Evolutionary conservation across 208 protist genomes (phyloP).

Genomic region (Naegleria fowleri): DNA sequence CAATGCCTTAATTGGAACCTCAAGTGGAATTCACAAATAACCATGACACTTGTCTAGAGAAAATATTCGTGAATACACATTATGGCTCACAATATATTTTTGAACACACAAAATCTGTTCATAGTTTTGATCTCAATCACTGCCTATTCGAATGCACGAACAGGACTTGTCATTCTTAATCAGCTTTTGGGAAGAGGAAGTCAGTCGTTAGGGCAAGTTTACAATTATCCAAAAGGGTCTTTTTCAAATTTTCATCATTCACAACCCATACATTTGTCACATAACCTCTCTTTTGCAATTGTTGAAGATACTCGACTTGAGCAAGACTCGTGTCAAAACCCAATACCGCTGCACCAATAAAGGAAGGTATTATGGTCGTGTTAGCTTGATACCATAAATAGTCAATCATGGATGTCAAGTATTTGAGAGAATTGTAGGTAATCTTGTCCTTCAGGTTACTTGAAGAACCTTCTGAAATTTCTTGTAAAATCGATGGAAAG

Average conservation of each 20-base stretch:
- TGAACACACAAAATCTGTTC: too few relatives aligned
- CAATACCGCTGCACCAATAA: conserved; percentile 1
- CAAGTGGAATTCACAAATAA: too few relatives aligned
- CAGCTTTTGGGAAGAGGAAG: background rate
- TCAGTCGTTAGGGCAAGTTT: background rate
- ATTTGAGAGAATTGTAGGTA: background rate
- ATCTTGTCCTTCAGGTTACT: background rate
- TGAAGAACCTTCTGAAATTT: background rate
- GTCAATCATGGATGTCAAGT: background rate
- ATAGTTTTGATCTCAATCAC: too few relatives aligned
- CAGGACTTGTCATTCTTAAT: background rate
- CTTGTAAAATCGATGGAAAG: background rate
- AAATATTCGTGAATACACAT: too few relatives aligned
- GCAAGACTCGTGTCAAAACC: background rate
- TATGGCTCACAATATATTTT: too few relatives aligned
- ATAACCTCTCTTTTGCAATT: conserved; percentile 20
- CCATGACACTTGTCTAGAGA: too few relatives aligned
- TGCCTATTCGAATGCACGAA: too few relatives aligned
- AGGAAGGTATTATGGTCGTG: background rate
- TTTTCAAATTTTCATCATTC: background rate
- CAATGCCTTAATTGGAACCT: too few relatives aligned
- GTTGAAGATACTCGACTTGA: background rate
- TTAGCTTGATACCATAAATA: background rate
- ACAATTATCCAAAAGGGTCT: background rate
- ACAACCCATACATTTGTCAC: conserved; percentile 5